phyloP scores from a whole-genome alignment of 164 flowering plant genomes.

The Kalanchoe fedtschenkoi region DNA sequence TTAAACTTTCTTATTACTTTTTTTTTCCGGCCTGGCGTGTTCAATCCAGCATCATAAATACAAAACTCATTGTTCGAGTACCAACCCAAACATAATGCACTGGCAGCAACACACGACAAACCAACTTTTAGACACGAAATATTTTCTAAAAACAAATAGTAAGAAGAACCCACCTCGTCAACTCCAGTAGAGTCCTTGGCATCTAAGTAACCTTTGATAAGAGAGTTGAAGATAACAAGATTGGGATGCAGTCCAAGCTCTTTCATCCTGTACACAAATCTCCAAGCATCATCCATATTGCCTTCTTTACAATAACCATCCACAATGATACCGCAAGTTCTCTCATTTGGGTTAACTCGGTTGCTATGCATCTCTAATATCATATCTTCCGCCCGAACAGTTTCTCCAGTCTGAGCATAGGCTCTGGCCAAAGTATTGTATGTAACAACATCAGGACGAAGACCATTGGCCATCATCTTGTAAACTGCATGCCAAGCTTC shows the following conservation, averaged over 20 bases:
- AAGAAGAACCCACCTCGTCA: conserved; percentile 24
- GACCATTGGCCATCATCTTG: conserved; percentile 54
- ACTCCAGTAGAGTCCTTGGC: conserved; percentile 37
- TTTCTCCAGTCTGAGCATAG: conserved; percentile 58
- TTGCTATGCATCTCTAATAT: conserved; percentile 50
- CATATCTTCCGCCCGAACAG: conserved; percentile 49
- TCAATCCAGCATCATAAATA: too few species aligned
- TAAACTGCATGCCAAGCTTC: conserved; percentile 75
- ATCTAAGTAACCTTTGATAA: conserved; percentile 73
- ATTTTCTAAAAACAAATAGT: neutral
- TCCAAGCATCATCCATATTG: conserved; percentile 27
- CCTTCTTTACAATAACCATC: conserved; percentile 49
- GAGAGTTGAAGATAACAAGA: conserved; percentile 68
- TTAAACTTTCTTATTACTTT: neutral
- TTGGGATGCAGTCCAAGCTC: conserved; percentile 56
- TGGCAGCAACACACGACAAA: neutral
- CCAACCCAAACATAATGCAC: neutral
- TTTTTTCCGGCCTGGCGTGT: too few species aligned
- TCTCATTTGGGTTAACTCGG: conserved; percentile 56
- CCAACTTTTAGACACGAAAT: neutral
- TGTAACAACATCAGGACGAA: conserved; percentile 80
- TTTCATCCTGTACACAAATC: conserved; percentile 45
- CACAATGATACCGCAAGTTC: conserved; percentile 69
- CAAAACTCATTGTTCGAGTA: neutral
- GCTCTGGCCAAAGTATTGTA: conserved; percentile 76